These are phyloP conservation scores for Sphaerulina populicola DNA, from an alignment of 2,329 filamentous ascomycete species.

Conservation along the genomic window DNA sequence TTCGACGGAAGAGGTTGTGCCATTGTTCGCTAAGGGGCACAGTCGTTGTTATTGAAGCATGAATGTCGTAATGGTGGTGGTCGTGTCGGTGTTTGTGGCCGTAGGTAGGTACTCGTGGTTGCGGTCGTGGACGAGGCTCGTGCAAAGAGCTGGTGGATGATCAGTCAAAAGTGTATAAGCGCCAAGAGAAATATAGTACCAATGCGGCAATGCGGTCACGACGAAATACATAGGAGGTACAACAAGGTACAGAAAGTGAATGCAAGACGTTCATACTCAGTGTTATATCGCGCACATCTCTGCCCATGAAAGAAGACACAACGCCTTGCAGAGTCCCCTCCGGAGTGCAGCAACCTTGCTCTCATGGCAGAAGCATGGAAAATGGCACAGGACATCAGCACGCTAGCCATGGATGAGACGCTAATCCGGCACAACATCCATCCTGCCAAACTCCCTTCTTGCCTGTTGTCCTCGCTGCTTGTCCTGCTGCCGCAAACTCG, in stretches of 20 bases:
- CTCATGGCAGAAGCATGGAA: constrained; percentile 3
- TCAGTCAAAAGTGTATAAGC: not conserved
- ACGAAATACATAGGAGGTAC: too few relatives aligned
- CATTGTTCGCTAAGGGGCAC: constrained; percentile 7
- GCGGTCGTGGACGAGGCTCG: not conserved
- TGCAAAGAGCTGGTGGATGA: not conserved
- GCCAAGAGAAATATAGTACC: not conserved
- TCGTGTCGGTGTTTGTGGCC: not conserved
- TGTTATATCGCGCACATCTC: constrained; percentile 14
- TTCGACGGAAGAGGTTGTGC: constrained; percentile 57
- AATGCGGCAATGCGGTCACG: not conserved
- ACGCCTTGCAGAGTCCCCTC: constrained; percentile 15
- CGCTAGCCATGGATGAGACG: constrained; percentile 18
- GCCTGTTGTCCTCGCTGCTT: constrained; percentile 18
- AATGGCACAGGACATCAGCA: constrained; percentile 20
- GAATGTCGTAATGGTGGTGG: not conserved
- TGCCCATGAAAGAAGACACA: constrained; percentile 12
- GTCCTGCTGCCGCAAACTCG: constrained; percentile 24
- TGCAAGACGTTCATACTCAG: constrained; percentile 18
- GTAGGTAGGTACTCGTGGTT: not conserved
- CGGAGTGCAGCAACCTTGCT: constrained; percentile 6
- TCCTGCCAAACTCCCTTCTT: constrained; percentile 10
- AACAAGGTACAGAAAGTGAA: constrained; percentile 5
- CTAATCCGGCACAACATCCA: constrained; percentile 8
- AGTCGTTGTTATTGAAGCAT: constrained; percentile 8